Evolutionary conservation across 805 yeast genomes (phyloP).

Genomic region (Wickerhamomyces rabaulensis): DNA sequence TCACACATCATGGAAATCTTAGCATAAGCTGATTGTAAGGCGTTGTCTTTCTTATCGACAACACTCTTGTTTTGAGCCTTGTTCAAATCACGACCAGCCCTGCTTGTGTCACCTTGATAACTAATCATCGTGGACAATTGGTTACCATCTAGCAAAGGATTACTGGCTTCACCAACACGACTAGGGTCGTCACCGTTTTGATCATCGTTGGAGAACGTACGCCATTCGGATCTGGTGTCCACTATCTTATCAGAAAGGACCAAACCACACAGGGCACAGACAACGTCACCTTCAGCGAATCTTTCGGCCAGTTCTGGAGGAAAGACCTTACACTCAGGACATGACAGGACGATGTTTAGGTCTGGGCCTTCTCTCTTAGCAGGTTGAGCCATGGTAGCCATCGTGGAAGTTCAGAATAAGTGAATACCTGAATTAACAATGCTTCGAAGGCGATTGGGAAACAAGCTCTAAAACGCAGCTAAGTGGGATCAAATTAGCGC

Average conservation of each 20-base stretch:
- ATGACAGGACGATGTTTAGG: slow-evolving; percentile 80
- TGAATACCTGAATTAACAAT: background rate
- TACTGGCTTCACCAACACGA: slow-evolving; percentile 98
- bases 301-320: slow-evolving; percentile 96
- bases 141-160: slow-evolving; percentile 85
- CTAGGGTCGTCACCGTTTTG: slow-evolving; percentile 98
- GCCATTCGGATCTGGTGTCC: slow-evolving; percentile 97
- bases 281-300: slow-evolving; percentile 96
- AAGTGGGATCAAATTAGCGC: background rate
- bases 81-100: slow-evolving; percentile 82
- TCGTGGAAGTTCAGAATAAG: background rate
- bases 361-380: slow-evolving; percentile 55
- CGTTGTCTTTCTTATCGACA: slow-evolving; percentile 84
- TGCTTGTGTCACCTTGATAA: slow-evolving; percentile 71
- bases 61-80: slow-evolving; percentile 84
- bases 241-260: slow-evolving; percentile 89
- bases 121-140: slow-evolving; percentile 92
- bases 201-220: slow-evolving; percentile 96
- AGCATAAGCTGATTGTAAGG: slow-evolving; percentile 82
- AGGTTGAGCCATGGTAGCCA: slow-evolving; percentile 1
- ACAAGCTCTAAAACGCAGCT: no score
- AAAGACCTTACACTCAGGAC: slow-evolving; percentile 93
- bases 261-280: slow-evolving; percentile 95
- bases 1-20: slow-evolving; percentile 95
- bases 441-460: background rate